Base-by-base conservation (phyloP, 805 yeast species). In the Wickerhamomyces tratensis region DNA sequence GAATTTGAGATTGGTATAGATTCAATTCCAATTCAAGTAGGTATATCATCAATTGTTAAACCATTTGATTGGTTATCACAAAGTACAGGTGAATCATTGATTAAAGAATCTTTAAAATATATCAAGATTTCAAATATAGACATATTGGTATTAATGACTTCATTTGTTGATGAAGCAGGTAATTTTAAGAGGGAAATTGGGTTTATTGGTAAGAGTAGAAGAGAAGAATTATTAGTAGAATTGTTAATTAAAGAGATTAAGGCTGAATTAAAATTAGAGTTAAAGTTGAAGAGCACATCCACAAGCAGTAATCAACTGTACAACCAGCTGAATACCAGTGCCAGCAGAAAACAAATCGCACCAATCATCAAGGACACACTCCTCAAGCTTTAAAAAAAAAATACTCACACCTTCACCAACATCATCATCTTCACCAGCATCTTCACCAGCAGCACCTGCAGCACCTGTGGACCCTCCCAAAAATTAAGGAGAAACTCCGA, bases 301-400 rank as follows among this genome's bases (percentile, higher is more conserved):
- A n/a, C n/a, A n/a, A n/a, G n/a, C n/a, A n/a, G n/a, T n/a, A n/a
- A n/a, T n/a, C n/a, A n/a, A 13, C 11, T 31, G 5, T 74, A 61
- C 43, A 56, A 63, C 48, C 83, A 82, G 55, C 70, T 68, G 47
- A 77, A 82, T 46, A 52, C 71, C 12, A 58, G 63, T 7, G 89
- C 91, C 2, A 83, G 93, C 33, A 72, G 97, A 52, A 89, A 89
- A 57, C 94, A 85, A 57, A 86, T 88, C 11, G 95, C 86, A 5
- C 97, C 97, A 1, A 55, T 45, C 5, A 33, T 64, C 9, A 54
- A 54, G 31, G 51, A 51, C 14, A 63, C 63, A 1, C 45, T 58
- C 4, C 50, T 47, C 30, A 44, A 45, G 26, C 37, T 27, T 27
- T 27, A 27, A 27, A 27, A n/a, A n/a, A 25, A 13, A 4, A 6